Base-by-base conservation (phyloP, 306 rosid genomes). In the Aeschynomene evenia region DNA sequence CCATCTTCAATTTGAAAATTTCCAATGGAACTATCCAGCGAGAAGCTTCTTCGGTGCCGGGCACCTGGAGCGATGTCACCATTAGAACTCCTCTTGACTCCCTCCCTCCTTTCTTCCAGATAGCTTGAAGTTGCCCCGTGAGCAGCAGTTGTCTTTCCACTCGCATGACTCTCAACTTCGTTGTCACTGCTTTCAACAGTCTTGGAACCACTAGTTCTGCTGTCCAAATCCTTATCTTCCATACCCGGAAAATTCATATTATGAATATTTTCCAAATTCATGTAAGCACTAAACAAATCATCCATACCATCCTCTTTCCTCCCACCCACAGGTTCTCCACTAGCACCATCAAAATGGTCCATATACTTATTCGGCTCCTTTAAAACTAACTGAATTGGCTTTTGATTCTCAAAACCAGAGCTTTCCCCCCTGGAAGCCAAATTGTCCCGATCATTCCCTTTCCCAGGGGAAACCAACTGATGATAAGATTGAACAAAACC, bases 121-220 rank as follows among this genome's bases (percentile, higher is more conserved):
- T 70, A 70, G 70, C 84, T 64, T 19, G 88, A 86, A 76, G 58
- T 67, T 5, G 77, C 60, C 68, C 84, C 85, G 43, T 22, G 82
- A 49, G 66, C 43, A 63, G 70, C 14, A 37, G 29, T 59, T 14
- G 60, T 23, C 46, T 72, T 83, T 26, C 79, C 87, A 66, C 74
- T 79, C 6, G 80, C 29, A 37, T 77, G 77, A 76, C 97, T 91
- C 80, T 86, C 96, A 71, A 73, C 96, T 80, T 91, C 97, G 20
- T 86, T 88, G 61, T 91, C 96, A 59, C 97, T 91, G 73, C 93
- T 88, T 51, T 88, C 97, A 54, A 87, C 83, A 1, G 95, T 85
- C 86, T 85, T 91, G 0, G 92, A 84, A 56, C 83, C 83, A 60
- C 83, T 79, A 18, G 65, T 79, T 53, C 71, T 73, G 67, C 83